phyloP scores from a whole-genome alignment of 1,284 basidiomycete genomes.

The Ustilago cynodontis region DNA sequence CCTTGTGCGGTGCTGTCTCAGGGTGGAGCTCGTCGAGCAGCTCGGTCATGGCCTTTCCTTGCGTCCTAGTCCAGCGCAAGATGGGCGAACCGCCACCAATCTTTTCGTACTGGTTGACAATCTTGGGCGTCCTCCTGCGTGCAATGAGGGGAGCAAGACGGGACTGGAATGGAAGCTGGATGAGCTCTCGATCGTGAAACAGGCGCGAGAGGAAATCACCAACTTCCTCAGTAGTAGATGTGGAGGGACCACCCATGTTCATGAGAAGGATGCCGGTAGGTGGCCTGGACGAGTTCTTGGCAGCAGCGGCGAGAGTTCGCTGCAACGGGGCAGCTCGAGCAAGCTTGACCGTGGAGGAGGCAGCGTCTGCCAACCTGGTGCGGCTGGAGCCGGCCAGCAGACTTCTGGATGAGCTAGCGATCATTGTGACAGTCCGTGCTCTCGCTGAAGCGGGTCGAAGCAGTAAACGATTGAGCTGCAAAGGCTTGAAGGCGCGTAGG shows the following conservation, averaged over 20 bases:
- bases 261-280: slow-evolving; percentile 89
- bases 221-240: slow-evolving; percentile 75
- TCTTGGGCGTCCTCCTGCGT: slow-evolving; percentile 88
- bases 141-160: slow-evolving; percentile 90
- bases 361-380: slow-evolving; percentile 9
- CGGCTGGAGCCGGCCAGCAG: slow-evolving; percentile 28
- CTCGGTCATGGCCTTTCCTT: slow-evolving; percentile 89
- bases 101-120: slow-evolving; percentile 91
- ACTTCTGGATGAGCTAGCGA: slow-evolving; percentile 36
- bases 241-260: slow-evolving; percentile 93
- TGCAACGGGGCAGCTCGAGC: slow-evolving; percentile 14
- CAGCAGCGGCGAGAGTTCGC: slow-evolving; percentile 35
- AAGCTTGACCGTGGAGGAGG: slow-evolving; percentile 13
- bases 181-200: slow-evolving; percentile 94
- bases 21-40: slow-evolving; percentile 94
- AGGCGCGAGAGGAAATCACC: slow-evolving; percentile 86
- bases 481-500: neutral
- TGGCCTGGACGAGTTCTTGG: slow-evolving; percentile 28
- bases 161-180: slow-evolving; percentile 89
- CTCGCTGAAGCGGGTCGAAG: neutral
- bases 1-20: slow-evolving; percentile 91
- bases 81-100: slow-evolving; percentile 99
- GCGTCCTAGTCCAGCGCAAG: slow-evolving; percentile 85
- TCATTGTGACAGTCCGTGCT: neutral
- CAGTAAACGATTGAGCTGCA: neutral